Evolutionary conservation across 2,329 filamentous ascomycete genomes (phyloP).

Genomic region (Penicillium sclerotigenum): DNA sequence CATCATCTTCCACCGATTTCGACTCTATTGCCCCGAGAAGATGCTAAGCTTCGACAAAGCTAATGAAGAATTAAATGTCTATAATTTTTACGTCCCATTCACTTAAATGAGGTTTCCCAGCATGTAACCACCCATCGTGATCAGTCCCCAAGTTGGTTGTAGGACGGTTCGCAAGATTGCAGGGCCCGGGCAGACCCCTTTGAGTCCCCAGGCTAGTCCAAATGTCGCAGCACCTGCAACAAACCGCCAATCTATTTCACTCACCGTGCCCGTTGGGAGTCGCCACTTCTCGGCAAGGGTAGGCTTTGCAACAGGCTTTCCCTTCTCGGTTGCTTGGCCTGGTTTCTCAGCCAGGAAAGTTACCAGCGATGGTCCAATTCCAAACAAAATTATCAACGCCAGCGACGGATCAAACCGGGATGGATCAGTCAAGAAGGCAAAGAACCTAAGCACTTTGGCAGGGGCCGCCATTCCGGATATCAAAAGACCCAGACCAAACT

Average conservation of each 20-base stretch:
- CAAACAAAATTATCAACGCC: slow-evolving; percentile 49
- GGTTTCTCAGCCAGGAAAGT: slow-evolving; percentile 33
- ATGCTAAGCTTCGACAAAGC: not conserved
- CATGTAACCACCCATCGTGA: slow-evolving; percentile 49
- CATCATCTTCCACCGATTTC: not conserved
- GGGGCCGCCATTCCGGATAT: slow-evolving; percentile 53
- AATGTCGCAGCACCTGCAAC: slow-evolving; percentile 48
- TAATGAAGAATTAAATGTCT: not conserved
- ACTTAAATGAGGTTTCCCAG: slow-evolving; percentile 38
- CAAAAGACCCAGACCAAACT: slow-evolving; percentile 52
- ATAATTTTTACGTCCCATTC: not conserved
- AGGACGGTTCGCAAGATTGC: slow-evolving; percentile 47
- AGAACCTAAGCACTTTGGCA: slow-evolving; percentile 51
- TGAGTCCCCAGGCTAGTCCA: slow-evolving; percentile 52
- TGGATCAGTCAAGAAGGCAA: slow-evolving; percentile 43
- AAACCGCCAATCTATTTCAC: slow-evolving; percentile 50
- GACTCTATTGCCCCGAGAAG: not conserved
- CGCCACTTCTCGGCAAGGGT: slow-evolving; percentile 43
- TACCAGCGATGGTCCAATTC: slow-evolving; percentile 47
- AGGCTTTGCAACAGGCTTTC: slow-evolving; percentile 33
- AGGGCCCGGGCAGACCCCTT: slow-evolving; percentile 53
- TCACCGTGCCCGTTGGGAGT: slow-evolving; percentile 45
- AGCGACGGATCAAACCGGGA: slow-evolving; percentile 52
- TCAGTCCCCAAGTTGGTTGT: slow-evolving; percentile 49
- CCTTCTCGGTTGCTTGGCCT: slow-evolving; percentile 25